Conservation (phyloP, 2,329 filamentous ascomycete species). For the Bipolaris sorokiniana region DNA sequence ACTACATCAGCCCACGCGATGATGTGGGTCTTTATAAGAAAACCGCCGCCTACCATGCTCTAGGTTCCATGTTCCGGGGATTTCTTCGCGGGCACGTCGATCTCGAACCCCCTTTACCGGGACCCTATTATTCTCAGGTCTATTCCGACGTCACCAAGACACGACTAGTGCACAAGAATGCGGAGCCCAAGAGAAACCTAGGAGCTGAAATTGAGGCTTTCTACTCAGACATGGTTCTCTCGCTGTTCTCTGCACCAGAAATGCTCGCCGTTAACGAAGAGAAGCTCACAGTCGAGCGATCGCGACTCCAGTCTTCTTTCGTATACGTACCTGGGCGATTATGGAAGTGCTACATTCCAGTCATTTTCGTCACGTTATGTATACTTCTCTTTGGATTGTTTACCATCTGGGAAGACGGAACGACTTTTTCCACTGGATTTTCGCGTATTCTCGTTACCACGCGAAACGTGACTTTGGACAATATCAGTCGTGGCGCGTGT, state of each 20-base stretch:
- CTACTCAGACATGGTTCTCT: slow-evolving; percentile 45
- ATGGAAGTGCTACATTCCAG: slow-evolving; percentile 45
- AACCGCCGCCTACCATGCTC: slow-evolving; percentile 43
- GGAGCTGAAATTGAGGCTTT: slow-evolving; percentile 33
- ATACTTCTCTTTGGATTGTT: slow-evolving; percentile 37
- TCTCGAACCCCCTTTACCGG: slow-evolving; percentile 34
- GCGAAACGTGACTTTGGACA: slow-evolving; percentile 44
- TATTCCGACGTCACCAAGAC: slow-evolving; percentile 51
- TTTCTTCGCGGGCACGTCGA: slow-evolving; percentile 43
- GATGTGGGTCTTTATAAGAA: slow-evolving; percentile 42
- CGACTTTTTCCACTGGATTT: slow-evolving; percentile 44
- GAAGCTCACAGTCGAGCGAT: slow-evolving; percentile 26
- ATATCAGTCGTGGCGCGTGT: slow-evolving; percentile 50
- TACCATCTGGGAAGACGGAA: slow-evolving; percentile 45
- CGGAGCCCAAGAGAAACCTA: slow-evolving; percentile 33
- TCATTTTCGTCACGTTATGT: slow-evolving; percentile 38
- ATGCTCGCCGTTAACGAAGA: slow-evolving; percentile 34
- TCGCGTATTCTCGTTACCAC: slow-evolving; percentile 46
- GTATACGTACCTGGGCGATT: slow-evolving; percentile 39
- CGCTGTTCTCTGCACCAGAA: slow-evolving; percentile 44
- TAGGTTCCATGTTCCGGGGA: slow-evolving; percentile 39
- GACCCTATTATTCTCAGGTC: slow-evolving; percentile 35
- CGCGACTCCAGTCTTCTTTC: slow-evolving; percentile 38
- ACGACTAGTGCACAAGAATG: slow-evolving; percentile 49
- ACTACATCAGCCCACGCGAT: slow-evolving; percentile 34